phyloP scores from a whole-genome alignment of 345 rosid species.

The Melaleuca alternifolia region DNA sequence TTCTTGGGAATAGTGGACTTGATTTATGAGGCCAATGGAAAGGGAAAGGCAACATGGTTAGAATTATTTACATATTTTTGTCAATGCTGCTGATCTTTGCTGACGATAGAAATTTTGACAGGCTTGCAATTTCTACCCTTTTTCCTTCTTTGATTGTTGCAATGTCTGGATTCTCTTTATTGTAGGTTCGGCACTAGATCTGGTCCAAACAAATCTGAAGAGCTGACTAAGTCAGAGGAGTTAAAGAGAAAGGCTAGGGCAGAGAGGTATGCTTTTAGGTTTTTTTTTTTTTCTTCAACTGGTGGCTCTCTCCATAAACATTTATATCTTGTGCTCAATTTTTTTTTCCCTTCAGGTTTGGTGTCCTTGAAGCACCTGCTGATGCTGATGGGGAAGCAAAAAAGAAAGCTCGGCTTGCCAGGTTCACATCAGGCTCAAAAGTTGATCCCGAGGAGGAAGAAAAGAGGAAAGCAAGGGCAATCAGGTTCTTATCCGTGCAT shows the following conservation, averaged over 20 bases:
- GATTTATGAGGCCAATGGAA: background rate
- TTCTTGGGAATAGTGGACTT: background rate
- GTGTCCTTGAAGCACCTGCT: conserved; percentile 34
- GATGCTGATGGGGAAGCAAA: conserved; percentile 51
- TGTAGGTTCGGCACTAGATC: conserved; percentile 69
- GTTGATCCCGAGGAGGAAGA: conserved; percentile 58
- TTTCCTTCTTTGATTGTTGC: background rate
- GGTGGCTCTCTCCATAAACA: background rate
- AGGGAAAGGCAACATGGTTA: background rate
- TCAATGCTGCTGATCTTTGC: background rate
- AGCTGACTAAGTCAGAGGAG: conserved; percentile 54
- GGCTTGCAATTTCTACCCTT: background rate
- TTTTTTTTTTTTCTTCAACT: background rate
- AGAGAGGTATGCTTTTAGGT: conserved; percentile 48
- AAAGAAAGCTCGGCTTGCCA: conserved; percentile 81
- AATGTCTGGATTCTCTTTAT: background rate
- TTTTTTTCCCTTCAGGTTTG: conserved; percentile 38
- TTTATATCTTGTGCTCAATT: background rate
- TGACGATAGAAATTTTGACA: background rate
- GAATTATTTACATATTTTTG: background rate
- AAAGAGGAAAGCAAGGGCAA: conserved; percentile 72
- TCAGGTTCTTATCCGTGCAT: conserved; percentile 34
- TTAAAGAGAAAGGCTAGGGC: conserved; percentile 89
- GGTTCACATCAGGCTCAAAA: conserved; percentile 52
- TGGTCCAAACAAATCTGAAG: conserved; percentile 22